Evolutionary conservation across 164 flowering plant genomes (phyloP), one percentile per base, ranked within the genome.

Genomic region (Vitis vinifera): DNA sequence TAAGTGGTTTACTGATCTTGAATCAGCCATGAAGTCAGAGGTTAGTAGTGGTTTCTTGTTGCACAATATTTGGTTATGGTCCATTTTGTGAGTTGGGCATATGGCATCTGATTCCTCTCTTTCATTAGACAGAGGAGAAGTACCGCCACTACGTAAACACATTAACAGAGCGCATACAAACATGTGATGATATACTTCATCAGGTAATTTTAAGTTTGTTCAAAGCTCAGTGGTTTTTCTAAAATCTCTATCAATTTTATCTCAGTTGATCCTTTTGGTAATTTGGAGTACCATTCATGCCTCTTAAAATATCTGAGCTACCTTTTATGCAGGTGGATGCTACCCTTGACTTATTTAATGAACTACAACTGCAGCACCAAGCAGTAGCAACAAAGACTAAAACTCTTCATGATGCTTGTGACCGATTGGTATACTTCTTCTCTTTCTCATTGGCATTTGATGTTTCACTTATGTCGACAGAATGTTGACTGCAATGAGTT

Each of bases 371-470:
- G 73, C 97, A 95, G 72, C 98, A 95, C 83, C 92, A 91, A 72
- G 96, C 93, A 51, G 98, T 95, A 67, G 96, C 94, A 68, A 90
- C 89, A 64, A 95, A 93, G 81, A 95, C 99, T 12, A 93, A 90
- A 78, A 91, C 99, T 30, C 89, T 95, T 81, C 99, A 93, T 77
- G 99, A 95, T 82, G 99, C 98, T 67, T 95, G 99, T 77, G 99
- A 95, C 61, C 83, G 94, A 69, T 65, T 95, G 93, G 99, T 95
- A 65, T 37, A 78, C 15, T 73, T 66, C 17, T 62, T 69, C 31
- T 37, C n/a, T 61, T n/a, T 50, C 10, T 51, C 44, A 51, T 51
- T 60, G 13, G 8, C 0, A 17, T 44, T 4, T 37, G 51, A n/a
- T 68, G 49, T 65, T 53, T 51, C 7, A 16, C 30, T 37, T 56